A percentile compares a stretch with the other conserved stretches of the same genome.
Conservation (phyloP, 164 flowering plant genomes). For the Stephania cephalantha region DNA sequence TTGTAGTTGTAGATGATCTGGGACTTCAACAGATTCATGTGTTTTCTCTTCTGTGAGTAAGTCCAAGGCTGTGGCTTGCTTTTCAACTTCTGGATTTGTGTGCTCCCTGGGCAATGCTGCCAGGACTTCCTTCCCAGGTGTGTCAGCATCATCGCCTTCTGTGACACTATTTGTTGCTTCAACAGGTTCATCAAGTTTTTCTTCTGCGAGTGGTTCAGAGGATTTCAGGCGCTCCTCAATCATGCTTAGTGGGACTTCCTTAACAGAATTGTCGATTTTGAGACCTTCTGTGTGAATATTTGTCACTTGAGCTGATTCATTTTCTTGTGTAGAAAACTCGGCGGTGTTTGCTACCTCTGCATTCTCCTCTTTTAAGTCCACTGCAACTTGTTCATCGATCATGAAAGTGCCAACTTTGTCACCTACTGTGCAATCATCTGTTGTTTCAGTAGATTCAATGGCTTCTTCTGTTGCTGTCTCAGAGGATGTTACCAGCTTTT, state of each 20-base stretch:
- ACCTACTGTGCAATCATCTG: background rate
- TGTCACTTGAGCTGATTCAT: constrained; percentile 1
- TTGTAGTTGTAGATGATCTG: background rate
- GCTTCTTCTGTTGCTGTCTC: constrained; percentile 11
- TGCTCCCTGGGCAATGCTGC: background rate
- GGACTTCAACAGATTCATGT: background rate
- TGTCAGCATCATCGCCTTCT: background rate
- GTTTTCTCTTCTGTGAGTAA: constrained; percentile 6
- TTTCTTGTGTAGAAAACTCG: constrained; percentile 1
- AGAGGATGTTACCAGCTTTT: constrained; percentile 4
- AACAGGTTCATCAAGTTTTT: constrained; percentile 6
- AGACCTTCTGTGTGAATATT: background rate
- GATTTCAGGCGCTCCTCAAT: background rate
- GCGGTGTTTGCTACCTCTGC: background rate
- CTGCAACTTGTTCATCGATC: background rate
- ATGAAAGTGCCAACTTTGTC: background rate
- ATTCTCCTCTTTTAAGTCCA: background rate
- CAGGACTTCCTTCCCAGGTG: background rate
- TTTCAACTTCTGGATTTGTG: background rate
- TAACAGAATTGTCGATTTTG: background rate
- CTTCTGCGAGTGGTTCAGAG: constrained; percentile 9
- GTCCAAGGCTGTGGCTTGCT: background rate
- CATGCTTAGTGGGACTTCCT: background rate
- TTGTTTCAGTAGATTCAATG: constrained; percentile 3
- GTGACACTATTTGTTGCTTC: background rate